Evolutionary conservation across 805 yeast genomes (phyloP).

Genomic region (Saccharomyces jurei): DNA sequence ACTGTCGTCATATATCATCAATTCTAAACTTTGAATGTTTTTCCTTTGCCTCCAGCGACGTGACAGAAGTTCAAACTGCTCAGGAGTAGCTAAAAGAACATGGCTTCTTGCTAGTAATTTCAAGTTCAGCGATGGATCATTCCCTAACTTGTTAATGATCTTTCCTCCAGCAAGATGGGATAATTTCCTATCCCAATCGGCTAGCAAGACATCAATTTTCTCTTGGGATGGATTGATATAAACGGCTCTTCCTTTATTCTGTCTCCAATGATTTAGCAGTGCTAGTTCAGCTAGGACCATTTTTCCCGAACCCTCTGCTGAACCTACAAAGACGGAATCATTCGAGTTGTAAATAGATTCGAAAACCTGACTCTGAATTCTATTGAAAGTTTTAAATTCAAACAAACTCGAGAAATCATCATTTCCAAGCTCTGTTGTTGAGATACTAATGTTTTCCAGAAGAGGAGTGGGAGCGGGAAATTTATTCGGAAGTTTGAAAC

Average conservation of each 20-base stretch:
- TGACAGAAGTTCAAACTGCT: conserved; percentile 63
- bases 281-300: conserved; percentile 67
- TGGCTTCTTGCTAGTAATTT: conserved; percentile 51
- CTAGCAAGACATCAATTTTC: conserved; percentile 39
- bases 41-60: conserved; percentile 78
- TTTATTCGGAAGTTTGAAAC: conserved; percentile 22
- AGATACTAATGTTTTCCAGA: conserved; percentile 33
- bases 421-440: conserved; percentile 41
- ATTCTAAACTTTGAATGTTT: conserved; percentile 57
- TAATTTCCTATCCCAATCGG: conserved; percentile 48
- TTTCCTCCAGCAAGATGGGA: conserved; percentile 49
- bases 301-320: conserved; percentile 72
- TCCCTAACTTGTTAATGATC: conserved; percentile 43
- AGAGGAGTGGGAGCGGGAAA: conserved; percentile 24
- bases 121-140: conserved; percentile 47
- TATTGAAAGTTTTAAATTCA: conserved; percentile 51
- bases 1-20: conserved; percentile 65
- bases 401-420: conserved; percentile 42
- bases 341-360: conserved; percentile 48
- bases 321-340: conserved; percentile 58
- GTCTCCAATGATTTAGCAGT: conserved; percentile 62
- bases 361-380: conserved; percentile 66
- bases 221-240: conserved; percentile 62
- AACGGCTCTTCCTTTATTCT: conserved; percentile 59
- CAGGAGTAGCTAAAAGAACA: conserved; percentile 69